Conservation (phyloP, 1,284 basidiomycete genomes). For the Leccinum pachyderme region DNA sequence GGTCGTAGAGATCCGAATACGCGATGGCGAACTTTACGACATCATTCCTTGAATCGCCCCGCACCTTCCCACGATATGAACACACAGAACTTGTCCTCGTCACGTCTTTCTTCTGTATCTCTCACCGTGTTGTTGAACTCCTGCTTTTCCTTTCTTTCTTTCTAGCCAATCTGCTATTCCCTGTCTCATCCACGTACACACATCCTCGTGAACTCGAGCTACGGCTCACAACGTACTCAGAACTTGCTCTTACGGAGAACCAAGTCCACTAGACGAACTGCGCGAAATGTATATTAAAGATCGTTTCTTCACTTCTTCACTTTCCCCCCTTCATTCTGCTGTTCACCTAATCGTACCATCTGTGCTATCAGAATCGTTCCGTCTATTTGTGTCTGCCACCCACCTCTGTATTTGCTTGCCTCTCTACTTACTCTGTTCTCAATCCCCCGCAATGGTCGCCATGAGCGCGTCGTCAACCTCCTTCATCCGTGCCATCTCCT, state of each 20-base stretch:
- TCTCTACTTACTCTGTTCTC: neutral
- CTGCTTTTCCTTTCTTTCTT: constrained; percentile 7
- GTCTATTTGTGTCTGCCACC: neutral
- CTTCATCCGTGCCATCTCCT: constrained; percentile 48
- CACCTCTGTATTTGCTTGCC: neutral
- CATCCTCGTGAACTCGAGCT: constrained; percentile 4
- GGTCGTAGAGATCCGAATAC: constrained; percentile 79
- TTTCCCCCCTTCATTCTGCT: neutral
- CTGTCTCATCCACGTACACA: constrained; percentile 3
- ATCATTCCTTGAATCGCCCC: constrained; percentile 59
- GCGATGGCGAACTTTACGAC: constrained; percentile 69
- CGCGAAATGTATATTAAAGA: constrained; percentile 19
- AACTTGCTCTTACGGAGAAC: constrained; percentile 4
- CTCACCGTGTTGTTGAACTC: constrained; percentile 8
- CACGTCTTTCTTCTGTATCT: constrained; percentile 6
- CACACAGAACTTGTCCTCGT: constrained; percentile 4
- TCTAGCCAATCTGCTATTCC: neutral
- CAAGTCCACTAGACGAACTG: constrained; percentile 16
- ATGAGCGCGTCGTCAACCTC: constrained; percentile 64
- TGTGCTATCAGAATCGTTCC: neutral
- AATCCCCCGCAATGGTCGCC: constrained; percentile 39
- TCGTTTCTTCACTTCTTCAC: neutral
- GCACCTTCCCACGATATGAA: constrained; percentile 4
- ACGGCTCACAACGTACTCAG: constrained; percentile 13
- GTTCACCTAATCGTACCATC: neutral